Evolutionary conservation across 1,284 basidiomycete genomes (phyloP).

Genomic region (Microbotryomycetes sp.): DNA sequence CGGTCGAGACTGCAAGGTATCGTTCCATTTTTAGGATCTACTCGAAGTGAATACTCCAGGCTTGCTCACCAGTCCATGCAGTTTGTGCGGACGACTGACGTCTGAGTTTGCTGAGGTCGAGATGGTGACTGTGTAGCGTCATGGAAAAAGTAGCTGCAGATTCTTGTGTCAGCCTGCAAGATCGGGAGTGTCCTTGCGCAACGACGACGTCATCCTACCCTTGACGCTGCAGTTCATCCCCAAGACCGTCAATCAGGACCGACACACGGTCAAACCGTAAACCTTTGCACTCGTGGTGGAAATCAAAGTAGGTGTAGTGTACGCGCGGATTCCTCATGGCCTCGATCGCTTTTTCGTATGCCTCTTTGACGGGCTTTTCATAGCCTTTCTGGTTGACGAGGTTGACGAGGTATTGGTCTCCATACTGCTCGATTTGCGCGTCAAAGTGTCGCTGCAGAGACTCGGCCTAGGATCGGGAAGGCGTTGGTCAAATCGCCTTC

Average conservation of each 20-base stretch:
- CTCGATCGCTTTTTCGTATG: conserved; percentile 72
- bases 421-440: conserved; percentile 68
- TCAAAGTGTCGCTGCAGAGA: conserved; percentile 69
- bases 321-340: conserved; percentile 45
- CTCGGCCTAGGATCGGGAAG: conserved; percentile 50
- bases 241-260: conserved; percentile 67
- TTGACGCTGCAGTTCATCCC: conserved; percentile 63
- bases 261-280: conserved; percentile 93
- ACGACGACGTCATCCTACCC: too few relatives aligned
- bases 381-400: conserved; percentile 93
- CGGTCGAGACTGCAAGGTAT: conserved; percentile 70
- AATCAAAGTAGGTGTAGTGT: conserved; percentile 94
- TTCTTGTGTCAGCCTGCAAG: background rate
- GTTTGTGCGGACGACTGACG: conserved; percentile 68
- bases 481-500: background rate
- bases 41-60: background rate
- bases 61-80: conserved; percentile 48
- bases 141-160: conserved; percentile 61
- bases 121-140: conserved; percentile 46
- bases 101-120: conserved; percentile 53
- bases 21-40: background rate
- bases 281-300: conserved; percentile 90
- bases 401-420: conserved; percentile 75
- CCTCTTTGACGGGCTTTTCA: conserved; percentile 93
- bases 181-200: too few relatives aligned